phyloP scores from a whole-genome alignment of 306 rosid genomes.

The Rosa multiflora region DNA sequence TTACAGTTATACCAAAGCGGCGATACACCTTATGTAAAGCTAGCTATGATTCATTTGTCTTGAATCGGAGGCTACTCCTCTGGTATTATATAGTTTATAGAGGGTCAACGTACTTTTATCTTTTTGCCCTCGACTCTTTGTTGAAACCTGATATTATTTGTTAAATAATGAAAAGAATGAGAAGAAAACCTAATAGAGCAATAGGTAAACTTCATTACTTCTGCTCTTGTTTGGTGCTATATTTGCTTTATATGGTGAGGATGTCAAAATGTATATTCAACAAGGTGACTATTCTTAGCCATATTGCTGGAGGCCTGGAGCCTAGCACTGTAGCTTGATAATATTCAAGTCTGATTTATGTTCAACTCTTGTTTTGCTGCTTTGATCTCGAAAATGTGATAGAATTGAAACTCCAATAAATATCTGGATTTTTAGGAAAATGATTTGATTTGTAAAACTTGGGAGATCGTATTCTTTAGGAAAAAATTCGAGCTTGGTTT shows the following conservation, averaged over 20 bases:
- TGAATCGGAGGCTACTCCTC: neutral
- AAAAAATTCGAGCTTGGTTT: too few relatives aligned
- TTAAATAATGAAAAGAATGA: neutral
- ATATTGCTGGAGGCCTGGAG: neutral
- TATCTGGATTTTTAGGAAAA: too few relatives aligned
- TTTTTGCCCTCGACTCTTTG: neutral
- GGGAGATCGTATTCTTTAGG: too few relatives aligned
- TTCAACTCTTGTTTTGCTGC: too few relatives aligned
- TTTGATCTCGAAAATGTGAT: too few relatives aligned
- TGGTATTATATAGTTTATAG: neutral
- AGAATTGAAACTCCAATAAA: too few relatives aligned
- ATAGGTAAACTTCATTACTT: neutral
- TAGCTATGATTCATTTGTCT: neutral
- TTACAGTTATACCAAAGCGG: slow-evolving; percentile 2
- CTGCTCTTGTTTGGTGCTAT: neutral
- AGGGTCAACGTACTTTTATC: neutral
- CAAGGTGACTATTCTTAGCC: neutral
- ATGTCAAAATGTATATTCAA: neutral
- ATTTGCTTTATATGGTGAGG: neutral
- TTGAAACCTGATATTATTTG: neutral
- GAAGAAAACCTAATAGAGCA: neutral
- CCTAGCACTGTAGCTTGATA: too few relatives aligned
- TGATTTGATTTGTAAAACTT: too few relatives aligned
- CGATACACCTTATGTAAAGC: slow-evolving; percentile 14
- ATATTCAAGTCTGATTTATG: too few relatives aligned